Evolutionary conservation across 257 asterid species (phyloP).

Genomic region (Penstemon eatonii): DNA sequence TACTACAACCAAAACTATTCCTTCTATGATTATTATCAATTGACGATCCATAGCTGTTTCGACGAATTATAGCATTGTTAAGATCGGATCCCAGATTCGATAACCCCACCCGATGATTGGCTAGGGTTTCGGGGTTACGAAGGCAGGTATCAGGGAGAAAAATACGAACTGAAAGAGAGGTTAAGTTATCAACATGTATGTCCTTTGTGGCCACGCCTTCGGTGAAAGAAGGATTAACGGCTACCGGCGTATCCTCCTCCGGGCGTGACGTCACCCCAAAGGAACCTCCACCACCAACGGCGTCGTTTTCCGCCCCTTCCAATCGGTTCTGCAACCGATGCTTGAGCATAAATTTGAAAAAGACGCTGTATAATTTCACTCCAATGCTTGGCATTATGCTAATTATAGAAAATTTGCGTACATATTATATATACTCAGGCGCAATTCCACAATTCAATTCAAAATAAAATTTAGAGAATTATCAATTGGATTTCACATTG

Average conservation of each 20-base stretch:
- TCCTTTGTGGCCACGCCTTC: conserved; percentile 98
- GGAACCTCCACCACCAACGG: conserved; percentile 29
- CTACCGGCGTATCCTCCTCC: conserved; percentile 63
- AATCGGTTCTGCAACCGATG: conserved; percentile 87
- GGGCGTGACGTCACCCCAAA: conserved; percentile 94
- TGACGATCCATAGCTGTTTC: conserved; percentile 54
- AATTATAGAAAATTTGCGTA: background rate
- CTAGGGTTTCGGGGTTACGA: conserved; percentile 35
- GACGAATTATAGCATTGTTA: conserved; percentile 33
- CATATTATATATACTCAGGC: background rate
- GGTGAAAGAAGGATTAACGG: conserved; percentile 77
- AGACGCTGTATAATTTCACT: conserved; percentile 81
- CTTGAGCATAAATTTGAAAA: conserved; percentile 85
- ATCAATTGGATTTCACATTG: conserved; percentile 20
- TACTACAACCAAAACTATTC: conserved; percentile 51
- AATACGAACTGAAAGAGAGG: conserved; percentile 72
- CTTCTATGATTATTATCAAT: conserved; percentile 41
- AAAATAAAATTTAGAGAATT: too few species aligned
- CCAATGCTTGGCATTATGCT: conserved; percentile 88
- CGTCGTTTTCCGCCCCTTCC: conserved; percentile 39
- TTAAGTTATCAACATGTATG: conserved; percentile 76
- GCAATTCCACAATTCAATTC: too few species aligned
- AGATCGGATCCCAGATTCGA: conserved; percentile 37
- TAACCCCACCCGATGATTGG: conserved; percentile 27
- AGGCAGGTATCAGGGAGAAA: conserved; percentile 86